A percentile compares a stretch with the other conserved stretches of the same genome.
phyloP scores from a whole-genome alignment of 495 filamentous ascomycete genomes.

The Halenospora varia region DNA sequence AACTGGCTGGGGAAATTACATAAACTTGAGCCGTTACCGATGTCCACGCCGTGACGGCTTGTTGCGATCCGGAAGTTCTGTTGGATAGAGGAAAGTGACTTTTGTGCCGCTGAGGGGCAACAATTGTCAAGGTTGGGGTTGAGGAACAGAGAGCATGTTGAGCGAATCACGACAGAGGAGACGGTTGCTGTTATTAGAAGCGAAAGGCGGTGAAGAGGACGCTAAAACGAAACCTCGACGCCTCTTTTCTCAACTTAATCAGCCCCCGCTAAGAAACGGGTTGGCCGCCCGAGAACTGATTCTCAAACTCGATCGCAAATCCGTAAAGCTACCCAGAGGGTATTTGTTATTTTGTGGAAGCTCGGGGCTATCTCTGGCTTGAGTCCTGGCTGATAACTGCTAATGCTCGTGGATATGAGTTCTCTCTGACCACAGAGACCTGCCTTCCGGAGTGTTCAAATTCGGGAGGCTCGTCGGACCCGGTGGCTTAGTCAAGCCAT shows the following conservation, averaged over 20 bases:
- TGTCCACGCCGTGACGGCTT: not conserved
- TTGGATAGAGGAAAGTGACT: not conserved
- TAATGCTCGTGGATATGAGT: too few relatives aligned
- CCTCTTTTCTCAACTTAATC: not conserved
- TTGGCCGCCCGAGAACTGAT: not conserved
- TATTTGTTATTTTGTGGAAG: not conserved
- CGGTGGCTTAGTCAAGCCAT: too few relatives aligned
- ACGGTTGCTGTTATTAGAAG: not conserved
- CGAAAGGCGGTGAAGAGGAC: slow-evolving; percentile 20
- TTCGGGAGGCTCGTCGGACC: too few relatives aligned
- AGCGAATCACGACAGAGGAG: too few relatives aligned
- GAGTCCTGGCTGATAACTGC: slow-evolving; percentile 14
- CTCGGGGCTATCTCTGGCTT: not conserved
- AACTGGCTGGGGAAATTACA: not conserved
- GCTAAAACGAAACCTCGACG: slow-evolving; percentile 11
- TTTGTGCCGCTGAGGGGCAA: not conserved
- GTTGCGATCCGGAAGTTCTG: not conserved
- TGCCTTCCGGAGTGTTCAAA: too few relatives aligned
- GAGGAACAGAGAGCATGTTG: not conserved
- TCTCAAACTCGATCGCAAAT: not conserved
- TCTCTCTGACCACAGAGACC: too few relatives aligned
- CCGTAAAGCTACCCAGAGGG: not conserved
- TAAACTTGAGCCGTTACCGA: not conserved
- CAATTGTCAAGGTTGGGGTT: not conserved
- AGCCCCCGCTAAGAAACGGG: not conserved